These are phyloP conservation scores for Royoungia palumana DNA, from an alignment of 768 basidiomycete species.

Conservation along the genomic window DNA sequence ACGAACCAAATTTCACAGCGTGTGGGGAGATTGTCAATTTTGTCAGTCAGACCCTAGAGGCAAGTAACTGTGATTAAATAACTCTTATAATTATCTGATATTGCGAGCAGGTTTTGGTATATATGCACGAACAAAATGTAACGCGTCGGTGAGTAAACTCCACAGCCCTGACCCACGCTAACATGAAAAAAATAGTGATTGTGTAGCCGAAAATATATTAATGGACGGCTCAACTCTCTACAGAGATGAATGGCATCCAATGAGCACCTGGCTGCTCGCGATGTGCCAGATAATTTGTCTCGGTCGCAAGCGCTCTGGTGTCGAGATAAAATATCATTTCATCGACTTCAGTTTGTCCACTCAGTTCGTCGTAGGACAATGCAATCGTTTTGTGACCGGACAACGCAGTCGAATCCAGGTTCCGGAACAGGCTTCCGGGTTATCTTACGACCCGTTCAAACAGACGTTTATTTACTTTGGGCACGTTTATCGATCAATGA, in stretches of 20 bases:
- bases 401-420: constrained; percentile 13
- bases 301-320: neutral
- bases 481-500: constrained; percentile 19
- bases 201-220: too few species aligned
- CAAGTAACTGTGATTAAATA: neutral
- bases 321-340: constrained; percentile 31
- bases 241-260: too few species aligned
- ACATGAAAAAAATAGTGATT: too few species aligned
- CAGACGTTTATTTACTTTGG: constrained; percentile 29
- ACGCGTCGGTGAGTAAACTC: too few species aligned
- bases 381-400: neutral
- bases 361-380: constrained; percentile 15
- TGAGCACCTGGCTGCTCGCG: too few species aligned
- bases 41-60: constrained; percentile 27
- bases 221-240: too few species aligned
- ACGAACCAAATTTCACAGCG: constrained; percentile 21
- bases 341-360: constrained; percentile 37
- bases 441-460: constrained; percentile 31
- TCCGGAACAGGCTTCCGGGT: constrained; percentile 19
- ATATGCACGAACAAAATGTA: too few species aligned
- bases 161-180: too few species aligned
- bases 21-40: constrained; percentile 31
- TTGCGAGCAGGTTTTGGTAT: too few species aligned
- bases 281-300: too few species aligned
- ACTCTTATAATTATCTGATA: fast-evolving